Evolutionary conservation across 306 rosid genomes (phyloP).

Genomic region (Cucumis melo): DNA sequence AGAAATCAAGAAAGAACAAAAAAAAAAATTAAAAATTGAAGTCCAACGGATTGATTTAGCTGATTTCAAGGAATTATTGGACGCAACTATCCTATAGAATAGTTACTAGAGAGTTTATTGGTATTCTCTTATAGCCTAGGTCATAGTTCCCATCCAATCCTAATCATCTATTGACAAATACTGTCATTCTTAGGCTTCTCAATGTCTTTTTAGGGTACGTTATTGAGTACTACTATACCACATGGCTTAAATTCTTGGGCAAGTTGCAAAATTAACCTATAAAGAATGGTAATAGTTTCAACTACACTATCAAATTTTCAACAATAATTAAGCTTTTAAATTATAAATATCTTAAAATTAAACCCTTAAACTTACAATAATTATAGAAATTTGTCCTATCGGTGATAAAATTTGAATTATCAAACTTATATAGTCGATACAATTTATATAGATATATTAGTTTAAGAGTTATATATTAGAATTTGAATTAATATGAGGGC

Average conservation of each 20-base stretch:
- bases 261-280: too few relatives aligned
- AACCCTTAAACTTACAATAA: too few relatives aligned
- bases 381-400: too few relatives aligned
- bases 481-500: too few relatives aligned
- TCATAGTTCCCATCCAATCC: neutral
- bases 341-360: too few relatives aligned
- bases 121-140: neutral
- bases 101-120: neutral
- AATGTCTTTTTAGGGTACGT: neutral
- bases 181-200: neutral
- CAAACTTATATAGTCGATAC: too few relatives aligned
- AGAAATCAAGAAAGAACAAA: neutral
- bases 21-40: neutral
- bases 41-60: neutral
- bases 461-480: too few relatives aligned
- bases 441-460: too few relatives aligned
- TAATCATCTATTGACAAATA: neutral
- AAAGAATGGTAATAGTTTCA: too few relatives aligned
- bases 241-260: neutral
- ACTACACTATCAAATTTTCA: too few relatives aligned
- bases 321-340: too few relatives aligned
- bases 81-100: neutral
- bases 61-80: neutral
- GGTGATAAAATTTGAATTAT: too few relatives aligned
- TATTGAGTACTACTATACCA: neutral